phyloP scores from a whole-genome alignment of 805 yeast species.

The Ogataea allantospora region DNA sequence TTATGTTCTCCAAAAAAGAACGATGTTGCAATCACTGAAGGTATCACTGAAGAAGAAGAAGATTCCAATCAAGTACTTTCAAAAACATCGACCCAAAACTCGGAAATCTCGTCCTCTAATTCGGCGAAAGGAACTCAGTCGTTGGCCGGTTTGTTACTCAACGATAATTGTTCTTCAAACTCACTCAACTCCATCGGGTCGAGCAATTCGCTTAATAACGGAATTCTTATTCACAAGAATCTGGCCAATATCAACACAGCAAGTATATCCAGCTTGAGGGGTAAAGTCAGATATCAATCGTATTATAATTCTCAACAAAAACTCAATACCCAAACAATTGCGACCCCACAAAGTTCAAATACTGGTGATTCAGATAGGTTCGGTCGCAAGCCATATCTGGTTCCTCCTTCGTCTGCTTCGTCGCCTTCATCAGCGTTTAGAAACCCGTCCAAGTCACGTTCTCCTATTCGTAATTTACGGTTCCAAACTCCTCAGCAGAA shows the following conservation, averaged over 20 bases:
- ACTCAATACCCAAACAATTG: conserved; percentile 22
- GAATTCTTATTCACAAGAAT: conserved; percentile 14
- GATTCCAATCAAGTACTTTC: conserved; percentile 9
- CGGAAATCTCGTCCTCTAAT: conserved; percentile 24
- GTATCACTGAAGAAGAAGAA: conserved; percentile 29
- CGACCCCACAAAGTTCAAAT: conserved; percentile 15
- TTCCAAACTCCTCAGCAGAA: conserved; percentile 12
- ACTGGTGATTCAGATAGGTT: conserved; percentile 11
- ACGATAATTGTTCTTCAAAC: conserved; percentile 27
- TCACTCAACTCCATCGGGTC: conserved; percentile 28
- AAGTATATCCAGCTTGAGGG: conserved; percentile 27
- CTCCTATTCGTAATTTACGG: conserved; percentile 26
- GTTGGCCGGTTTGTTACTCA: conserved; percentile 17
- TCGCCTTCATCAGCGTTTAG: conserved; percentile 17
- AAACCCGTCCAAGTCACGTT: conserved; percentile 24
- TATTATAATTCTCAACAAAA: conserved; percentile 31
- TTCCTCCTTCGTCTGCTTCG: conserved; percentile 13
- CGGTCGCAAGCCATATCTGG: conserved; percentile 10
- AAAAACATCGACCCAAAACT: conserved; percentile 18
- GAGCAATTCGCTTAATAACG: conserved; percentile 17
- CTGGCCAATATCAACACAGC: conserved; percentile 20
- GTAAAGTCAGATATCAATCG: conserved; percentile 34
- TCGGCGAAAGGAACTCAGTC: conserved; percentile 20
- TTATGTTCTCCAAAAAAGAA: conserved; percentile 31
- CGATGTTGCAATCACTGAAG: conserved; percentile 33